A percentile compares a stretch with the other conserved stretches of the same genome.
phyloP scores from a whole-genome alignment of 179 eudicot species.

The Beta lomatogona region DNA sequence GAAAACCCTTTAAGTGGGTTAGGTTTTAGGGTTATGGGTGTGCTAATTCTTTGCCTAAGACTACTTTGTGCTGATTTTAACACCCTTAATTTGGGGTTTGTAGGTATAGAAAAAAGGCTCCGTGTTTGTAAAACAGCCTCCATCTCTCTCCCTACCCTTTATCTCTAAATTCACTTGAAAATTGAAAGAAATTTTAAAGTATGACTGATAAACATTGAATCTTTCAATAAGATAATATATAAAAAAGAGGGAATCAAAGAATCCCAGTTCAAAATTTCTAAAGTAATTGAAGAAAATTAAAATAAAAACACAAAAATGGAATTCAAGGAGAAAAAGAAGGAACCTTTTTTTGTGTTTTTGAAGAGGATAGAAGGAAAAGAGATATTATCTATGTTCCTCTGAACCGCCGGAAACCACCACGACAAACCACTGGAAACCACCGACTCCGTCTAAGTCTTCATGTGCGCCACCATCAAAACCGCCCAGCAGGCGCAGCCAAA shows the following conservation, averaged over 20 bases:
- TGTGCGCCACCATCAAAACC: no score
- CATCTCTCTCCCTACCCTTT: constrained; percentile 48
- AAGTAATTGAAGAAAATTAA: neutral
- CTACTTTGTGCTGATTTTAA: constrained; percentile 36
- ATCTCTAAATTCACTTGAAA: constrained; percentile 21
- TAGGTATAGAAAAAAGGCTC: constrained; percentile 82
- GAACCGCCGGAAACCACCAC: no score
- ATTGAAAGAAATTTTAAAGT: neutral
- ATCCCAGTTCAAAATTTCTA: neutral
- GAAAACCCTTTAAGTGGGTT: constrained; percentile 43
- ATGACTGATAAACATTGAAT: neutral
- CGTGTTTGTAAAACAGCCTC: constrained; percentile 79
- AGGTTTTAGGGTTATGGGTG: constrained; percentile 41
- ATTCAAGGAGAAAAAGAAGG: neutral
- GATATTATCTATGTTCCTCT: no score
- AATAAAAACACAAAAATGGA: neutral
- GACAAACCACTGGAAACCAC: no score
- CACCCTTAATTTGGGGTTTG: constrained; percentile 66
- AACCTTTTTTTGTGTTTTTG: neutral
- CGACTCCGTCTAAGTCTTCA: no score
- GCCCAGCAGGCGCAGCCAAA: no score
- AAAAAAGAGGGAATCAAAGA: neutral
- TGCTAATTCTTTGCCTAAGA: constrained; percentile 51
- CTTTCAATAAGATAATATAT: constrained; percentile 9
- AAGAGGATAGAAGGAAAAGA: neutral